Base-by-base conservation (phyloP, 2,329 filamentous ascomycete genomes). In the Trichoderma atroviride region DNA sequence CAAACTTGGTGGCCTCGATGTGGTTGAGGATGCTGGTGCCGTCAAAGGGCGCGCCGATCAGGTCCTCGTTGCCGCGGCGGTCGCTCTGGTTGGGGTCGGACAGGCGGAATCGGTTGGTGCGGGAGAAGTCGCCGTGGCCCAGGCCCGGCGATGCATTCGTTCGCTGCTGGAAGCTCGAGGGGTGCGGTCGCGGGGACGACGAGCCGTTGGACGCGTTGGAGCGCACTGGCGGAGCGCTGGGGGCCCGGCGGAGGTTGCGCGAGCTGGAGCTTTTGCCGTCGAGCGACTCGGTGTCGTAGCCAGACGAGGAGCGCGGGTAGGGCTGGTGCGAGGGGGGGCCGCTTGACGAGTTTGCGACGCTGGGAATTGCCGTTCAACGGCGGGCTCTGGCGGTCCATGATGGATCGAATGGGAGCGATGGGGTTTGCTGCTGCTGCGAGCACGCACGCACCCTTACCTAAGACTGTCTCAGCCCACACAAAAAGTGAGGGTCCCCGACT, bases 1-100 rank as follows among this genome's bases (percentile, higher is more conserved):
- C 1, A 11, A 66, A 56, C 73, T 71, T 71, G 73, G 69, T 71
- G 61, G 60, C 37, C 53, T 69, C 60, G 61, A 65, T 69, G 56
- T 63, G 87, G 77, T 84, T 86, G 75, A 90, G 81, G 74, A 90
- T 89, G 73, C 85, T 85, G 69, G 83, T 85, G 74, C 87, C 85
- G 86, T 90, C 88, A 78, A 90, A 90, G 55, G 88, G 88, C 72
- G 87, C 87, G 74, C 88, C 88, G 79, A 90, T 83, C 70, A 90
- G 81, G 73, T 90, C 88, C 78, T 89, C 87, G 68, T 76, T 75
- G 70, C 68, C 73, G 70, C 71, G 73, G 50, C 50, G 64, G 27
- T 70, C 61, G 27, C 72, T 73, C 57, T 72, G 72, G 59, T 75
- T 74, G 64, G 73, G 72, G 59, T 75, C 74, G 71, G 75, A 76